Base-by-base conservation (phyloP, 2,329 filamentous ascomycete genomes). In the Diaporthe vaccinii region DNA sequence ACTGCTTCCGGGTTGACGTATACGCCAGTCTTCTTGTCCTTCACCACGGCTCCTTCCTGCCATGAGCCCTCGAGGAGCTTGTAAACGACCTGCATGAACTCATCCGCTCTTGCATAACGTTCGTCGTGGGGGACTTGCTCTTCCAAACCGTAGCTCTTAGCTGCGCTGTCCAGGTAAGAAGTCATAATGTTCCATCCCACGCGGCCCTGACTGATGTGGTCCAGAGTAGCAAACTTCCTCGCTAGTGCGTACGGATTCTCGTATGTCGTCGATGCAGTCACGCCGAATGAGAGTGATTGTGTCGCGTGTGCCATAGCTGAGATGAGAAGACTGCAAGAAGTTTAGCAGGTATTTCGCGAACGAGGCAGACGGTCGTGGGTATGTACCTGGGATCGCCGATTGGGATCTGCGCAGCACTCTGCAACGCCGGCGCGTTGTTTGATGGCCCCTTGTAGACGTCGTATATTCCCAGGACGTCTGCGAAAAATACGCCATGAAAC, bases 201-300 rank as follows among this genome's bases (percentile, higher is more conserved):
- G 39, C 92, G 86, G 72, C 92, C 92, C 75, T 90, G 89, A 1
- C 89, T 91, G 4, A 94, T 84, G 80, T 94, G 92, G 78, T 94
- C 93, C 0, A 93, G 85, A 0, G 92, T 94, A 0, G 90, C 92
- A n/a, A 94, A 80, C 20, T 92, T 85, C 46, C 93, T 84, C 0
- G 93, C 92, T 36, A 94, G 84, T 78, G 93, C 91, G 79, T 93
- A 94, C 0, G 93, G 93, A 78, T 92, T 89, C 79, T 94, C 92
- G 76, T 94, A 94, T 0, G 91, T 93, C 1, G 92, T 93, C 4
- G 90, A 90, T 1, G 92, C 90, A 0, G 93, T 94, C 4, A 94
- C 91, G 0, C 93, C 93, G 77, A 94, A 94, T 0, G 89, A 91
- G 41, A 94, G 89, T 76, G 86, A 93, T 79, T 92, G 88, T 0